phyloP scores from a whole-genome alignment of 495 filamentous ascomycete genomes.

The Podospora comata region DNA sequence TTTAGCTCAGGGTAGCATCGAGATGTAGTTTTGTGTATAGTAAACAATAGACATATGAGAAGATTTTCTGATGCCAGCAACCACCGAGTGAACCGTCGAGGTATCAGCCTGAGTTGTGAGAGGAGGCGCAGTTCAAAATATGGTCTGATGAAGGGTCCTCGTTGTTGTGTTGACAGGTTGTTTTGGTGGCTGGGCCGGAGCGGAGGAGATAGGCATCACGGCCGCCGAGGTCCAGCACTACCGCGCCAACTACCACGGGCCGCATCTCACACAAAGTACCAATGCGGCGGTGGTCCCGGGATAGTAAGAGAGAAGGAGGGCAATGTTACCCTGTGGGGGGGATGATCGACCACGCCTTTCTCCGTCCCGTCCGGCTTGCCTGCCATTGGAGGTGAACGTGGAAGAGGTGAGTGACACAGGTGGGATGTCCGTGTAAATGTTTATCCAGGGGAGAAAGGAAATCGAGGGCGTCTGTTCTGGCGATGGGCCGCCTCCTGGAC shows the following conservation, averaged over 20 bases:
- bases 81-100: not conserved
- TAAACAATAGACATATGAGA: not conserved
- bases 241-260: no score
- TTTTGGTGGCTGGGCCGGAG: not conserved
- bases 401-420: not conserved
- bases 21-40: not conserved
- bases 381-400: not conserved
- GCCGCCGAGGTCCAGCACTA: not conserved
- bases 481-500: not conserved
- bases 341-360: not conserved
- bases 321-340: not conserved
- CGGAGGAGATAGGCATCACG: not conserved
- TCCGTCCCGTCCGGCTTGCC: not conserved
- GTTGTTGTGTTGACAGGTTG: not conserved
- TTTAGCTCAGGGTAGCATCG: conserved; percentile 1
- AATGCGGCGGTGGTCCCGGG: not conserved
- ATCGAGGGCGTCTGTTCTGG: no score
- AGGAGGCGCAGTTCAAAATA: not conserved
- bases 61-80: not conserved
- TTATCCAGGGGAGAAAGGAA: not conserved
- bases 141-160: not conserved
- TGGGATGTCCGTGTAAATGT: not conserved
- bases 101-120: not conserved
- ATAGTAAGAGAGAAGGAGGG: not conserved
- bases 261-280: not conserved